Conservation (phyloP, 2,329 filamentous ascomycete species). For the Cladosporium sp. region DNA sequence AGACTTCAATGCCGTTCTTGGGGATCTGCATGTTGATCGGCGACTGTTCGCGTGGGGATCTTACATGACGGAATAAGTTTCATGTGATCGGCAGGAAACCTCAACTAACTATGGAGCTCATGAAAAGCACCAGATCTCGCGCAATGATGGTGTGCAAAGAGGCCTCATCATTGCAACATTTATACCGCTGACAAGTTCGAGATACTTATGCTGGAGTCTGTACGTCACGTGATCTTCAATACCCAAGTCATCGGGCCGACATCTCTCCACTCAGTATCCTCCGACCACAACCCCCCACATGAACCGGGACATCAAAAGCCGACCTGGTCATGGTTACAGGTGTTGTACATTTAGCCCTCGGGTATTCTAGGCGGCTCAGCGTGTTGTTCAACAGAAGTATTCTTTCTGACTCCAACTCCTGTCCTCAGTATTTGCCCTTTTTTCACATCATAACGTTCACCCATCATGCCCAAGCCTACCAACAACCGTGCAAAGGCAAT, state of each 20-base stretch:
- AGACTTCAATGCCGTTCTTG: neutral
- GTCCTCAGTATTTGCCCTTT: neutral
- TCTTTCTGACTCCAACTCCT: neutral
- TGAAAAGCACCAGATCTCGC: neutral
- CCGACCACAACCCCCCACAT: neutral
- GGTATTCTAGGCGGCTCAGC: constrained; percentile 1
- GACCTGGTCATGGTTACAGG: neutral
- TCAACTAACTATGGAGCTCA: neutral
- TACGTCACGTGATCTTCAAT: neutral
- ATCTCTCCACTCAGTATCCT: constrained; percentile 5
- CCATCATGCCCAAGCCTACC: constrained; percentile 12
- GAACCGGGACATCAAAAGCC: neutral
- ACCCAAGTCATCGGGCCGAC: constrained; percentile 7
- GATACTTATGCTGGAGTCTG: neutral
- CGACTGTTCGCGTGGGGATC: neutral
- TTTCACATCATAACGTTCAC: neutral
- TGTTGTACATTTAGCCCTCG: constrained; percentile 7
- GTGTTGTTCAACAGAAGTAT: neutral
- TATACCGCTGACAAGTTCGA: neutral
- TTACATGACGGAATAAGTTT: neutral
- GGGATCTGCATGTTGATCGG: neutral
- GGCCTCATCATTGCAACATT: neutral
- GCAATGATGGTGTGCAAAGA: neutral
- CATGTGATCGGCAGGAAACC: neutral
- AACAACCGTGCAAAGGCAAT: constrained; percentile 20